phyloP scores from a whole-genome alignment of 805 yeast genomes.

The Starmerella vaccinii region DNA sequence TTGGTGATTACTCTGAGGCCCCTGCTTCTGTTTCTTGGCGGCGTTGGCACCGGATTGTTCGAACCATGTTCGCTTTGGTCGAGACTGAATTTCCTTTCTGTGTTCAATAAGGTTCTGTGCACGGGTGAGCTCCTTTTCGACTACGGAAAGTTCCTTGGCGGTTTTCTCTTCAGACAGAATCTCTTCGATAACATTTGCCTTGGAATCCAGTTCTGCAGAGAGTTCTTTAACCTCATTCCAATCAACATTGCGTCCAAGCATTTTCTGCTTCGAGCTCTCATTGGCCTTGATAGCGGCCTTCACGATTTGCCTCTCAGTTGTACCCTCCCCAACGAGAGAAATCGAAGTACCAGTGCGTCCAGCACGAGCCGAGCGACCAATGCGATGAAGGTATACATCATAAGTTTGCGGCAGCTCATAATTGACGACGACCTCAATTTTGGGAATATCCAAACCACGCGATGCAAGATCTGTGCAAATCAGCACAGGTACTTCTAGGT shows the following conservation, averaged over 20 bases:
- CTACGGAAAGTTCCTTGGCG: slow-evolving; percentile 74
- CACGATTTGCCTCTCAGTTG: slow-evolving; percentile 83
- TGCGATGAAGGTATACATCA: slow-evolving; percentile 90
- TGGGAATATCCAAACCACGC: slow-evolving; percentile 98
- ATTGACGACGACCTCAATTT: slow-evolving; percentile 87
- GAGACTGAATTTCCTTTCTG: slow-evolving; percentile 67
- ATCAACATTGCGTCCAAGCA: slow-evolving; percentile 78
- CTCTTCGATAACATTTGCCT: slow-evolving; percentile 55
- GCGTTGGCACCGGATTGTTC: slow-evolving; percentile 37
- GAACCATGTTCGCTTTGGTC: slow-evolving; percentile 97
- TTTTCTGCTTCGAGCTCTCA: slow-evolving; percentile 41
- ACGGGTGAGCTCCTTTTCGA: slow-evolving; percentile 81
- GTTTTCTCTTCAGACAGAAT: slow-evolving; percentile 78
- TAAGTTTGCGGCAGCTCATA: slow-evolving; percentile 91
- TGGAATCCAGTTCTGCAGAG: slow-evolving; percentile 49
- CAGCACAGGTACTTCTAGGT: slow-evolving; percentile 70
- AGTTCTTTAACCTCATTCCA: slow-evolving; percentile 75
- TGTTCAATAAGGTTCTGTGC: slow-evolving; percentile 78
- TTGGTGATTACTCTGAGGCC: slow-evolving; percentile 42
- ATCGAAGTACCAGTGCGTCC: slow-evolving; percentile 92
- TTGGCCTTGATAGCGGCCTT: slow-evolving; percentile 59
- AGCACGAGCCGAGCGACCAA: slow-evolving; percentile 99
- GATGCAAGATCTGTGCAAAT: slow-evolving; percentile 97
- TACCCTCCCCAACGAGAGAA: slow-evolving; percentile 84
- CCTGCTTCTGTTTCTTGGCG: slow-evolving; percentile 24